Evolutionary conservation across 2,329 filamentous ascomycete species (phyloP), one percentile per base, ranked within the genome.

Genomic region (Hawksworthiomyces lignivorus): DNA sequence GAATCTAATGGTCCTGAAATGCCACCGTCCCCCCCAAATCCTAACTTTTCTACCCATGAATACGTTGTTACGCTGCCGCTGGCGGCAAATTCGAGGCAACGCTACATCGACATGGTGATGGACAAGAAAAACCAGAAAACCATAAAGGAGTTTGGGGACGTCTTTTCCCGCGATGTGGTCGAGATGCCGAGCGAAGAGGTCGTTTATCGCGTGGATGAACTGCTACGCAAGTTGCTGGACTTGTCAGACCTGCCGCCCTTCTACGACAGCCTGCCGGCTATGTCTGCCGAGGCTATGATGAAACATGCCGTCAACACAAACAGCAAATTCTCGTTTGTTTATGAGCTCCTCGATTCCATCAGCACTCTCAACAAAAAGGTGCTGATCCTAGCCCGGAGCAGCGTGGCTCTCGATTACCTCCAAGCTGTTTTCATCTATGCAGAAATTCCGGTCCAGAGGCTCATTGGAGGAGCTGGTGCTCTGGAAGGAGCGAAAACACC

Each of bases 261-360:
- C 27, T 57, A 70, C 29, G 59, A 71, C 19, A 67, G 67, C n/a
- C 61, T 71, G 7, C 53, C 58, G 3, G 52, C 66, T 11, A 59
- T 75, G 42, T 56, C 64, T 3, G 52, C 64, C 7, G 53, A 56
- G 4, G 63, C 69, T 18, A 60, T 67, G 40, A 68, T 69, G 50
- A 78, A 70, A 52, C 73, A 77, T 48, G 67, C 70, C 2, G 65
- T 70, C 42, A 70, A 70, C 39, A 70, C 73, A 9, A 81, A 77
- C 55, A 62, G 73, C 41, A 82, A 82, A 50, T 77, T 74, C 50
- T 69, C 67, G 24, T 82, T 82, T 49, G 51, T 80, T 6, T 70
- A 66, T 33, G 74, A 79, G 47, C 60, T 82, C 4, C 54, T 80
- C 22, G 60, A 69, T 17, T 52, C 57, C 8, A 53, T 79, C 10